Conservation (phyloP, 192 early-diverging fungal genomes). For the Phycomyces blakesleeanus region DNA sequence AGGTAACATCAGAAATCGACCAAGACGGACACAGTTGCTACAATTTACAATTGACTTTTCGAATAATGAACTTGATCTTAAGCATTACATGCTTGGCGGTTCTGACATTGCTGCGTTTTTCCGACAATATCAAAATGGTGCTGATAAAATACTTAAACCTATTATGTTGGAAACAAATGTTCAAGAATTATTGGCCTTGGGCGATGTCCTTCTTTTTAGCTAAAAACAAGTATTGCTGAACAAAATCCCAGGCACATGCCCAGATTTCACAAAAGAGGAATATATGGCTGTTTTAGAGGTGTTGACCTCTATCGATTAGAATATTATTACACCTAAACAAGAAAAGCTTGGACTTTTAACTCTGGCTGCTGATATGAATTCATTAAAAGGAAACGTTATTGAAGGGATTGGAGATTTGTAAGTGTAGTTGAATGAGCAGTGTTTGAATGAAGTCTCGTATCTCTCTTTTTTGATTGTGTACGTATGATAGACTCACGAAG, state of each 20-base stretch:
- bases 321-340: slow-evolving; percentile 1
- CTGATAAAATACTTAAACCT: slow-evolving; percentile 2
- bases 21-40: no score
- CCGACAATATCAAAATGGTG: slow-evolving; percentile 5
- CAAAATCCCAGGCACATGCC: neutral
- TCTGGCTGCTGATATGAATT: neutral
- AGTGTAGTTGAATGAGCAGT: slow-evolving; percentile 10
- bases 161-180: slow-evolving; percentile 5
- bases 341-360: slow-evolving; percentile 9
- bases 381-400: slow-evolving; percentile 4
- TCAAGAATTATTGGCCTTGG: slow-evolving; percentile 13
- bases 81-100: slow-evolving; percentile 4
- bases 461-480: slow-evolving; percentile 8
- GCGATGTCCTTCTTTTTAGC: slow-evolving; percentile 4
- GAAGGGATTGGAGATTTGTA: slow-evolving; percentile 15
- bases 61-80: slow-evolving; percentile 7
- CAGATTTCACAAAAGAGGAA: slow-evolving; percentile 1
- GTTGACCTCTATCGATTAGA: neutral
- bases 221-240: slow-evolving; percentile 7
- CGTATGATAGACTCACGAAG: slow-evolving; percentile 8
- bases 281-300: neutral
- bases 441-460: slow-evolving; percentile 10
- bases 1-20: no score
- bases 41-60: neutral
- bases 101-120: slow-evolving; percentile 5